Conservation (phyloP, 1,284 basidiomycete species). For the Moesziomyces parantarcticus region DNA sequence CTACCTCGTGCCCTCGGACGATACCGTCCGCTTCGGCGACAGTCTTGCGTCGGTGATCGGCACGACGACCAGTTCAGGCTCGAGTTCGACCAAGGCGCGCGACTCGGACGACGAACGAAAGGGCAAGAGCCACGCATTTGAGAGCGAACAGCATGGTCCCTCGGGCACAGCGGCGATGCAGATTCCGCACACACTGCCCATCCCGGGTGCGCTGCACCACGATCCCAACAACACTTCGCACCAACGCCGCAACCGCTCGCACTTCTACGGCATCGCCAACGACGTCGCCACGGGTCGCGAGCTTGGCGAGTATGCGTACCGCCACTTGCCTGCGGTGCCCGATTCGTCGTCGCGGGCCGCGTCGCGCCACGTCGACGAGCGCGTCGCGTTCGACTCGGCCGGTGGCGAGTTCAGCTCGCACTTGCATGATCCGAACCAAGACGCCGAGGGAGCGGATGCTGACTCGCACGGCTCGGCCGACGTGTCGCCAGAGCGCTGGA, state of each 20-base stretch:
- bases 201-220: constrained; percentile 23
- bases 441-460: constrained; percentile 24
- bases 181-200: constrained; percentile 38
- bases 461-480: constrained; percentile 22
- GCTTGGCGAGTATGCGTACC: constrained; percentile 43
- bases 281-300: constrained; percentile 50
- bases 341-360: background rate
- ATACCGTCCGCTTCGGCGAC: constrained; percentile 83
- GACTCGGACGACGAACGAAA: constrained; percentile 15
- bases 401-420: constrained; percentile 13
- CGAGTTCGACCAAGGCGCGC: constrained; percentile 5
- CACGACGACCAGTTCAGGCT: constrained; percentile 1
- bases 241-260: constrained; percentile 25
- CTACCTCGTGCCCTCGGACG: constrained; percentile 80
- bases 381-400: constrained; percentile 9
- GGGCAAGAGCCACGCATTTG: constrained; percentile 2
- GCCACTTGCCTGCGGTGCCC: constrained; percentile 4
- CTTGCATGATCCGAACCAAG: constrained; percentile 27
- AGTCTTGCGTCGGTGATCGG: constrained; percentile 70
- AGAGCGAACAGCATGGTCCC: constrained; percentile 29
- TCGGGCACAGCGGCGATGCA: constrained; percentile 37
- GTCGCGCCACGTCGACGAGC: constrained; percentile 17
- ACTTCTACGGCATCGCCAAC: constrained; percentile 57
- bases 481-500: constrained; percentile 45
- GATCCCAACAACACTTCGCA: constrained; percentile 4